Conservation (phyloP, 176 grass and related monocot genomes). For the Triticum monococcum region DNA sequence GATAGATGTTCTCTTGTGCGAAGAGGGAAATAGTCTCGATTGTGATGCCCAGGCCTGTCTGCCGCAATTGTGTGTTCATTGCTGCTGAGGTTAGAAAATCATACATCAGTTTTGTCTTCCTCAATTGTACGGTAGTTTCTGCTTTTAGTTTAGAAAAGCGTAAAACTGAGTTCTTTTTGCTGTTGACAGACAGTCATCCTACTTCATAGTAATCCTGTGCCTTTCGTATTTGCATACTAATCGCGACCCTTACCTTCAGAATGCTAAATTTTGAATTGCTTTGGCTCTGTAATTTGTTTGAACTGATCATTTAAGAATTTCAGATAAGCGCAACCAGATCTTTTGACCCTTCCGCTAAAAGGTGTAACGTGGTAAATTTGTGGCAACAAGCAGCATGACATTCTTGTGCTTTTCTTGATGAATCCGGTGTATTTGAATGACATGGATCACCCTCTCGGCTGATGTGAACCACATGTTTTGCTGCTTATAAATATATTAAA, state of each 20-base stretch:
- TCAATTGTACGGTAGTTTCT: not conserved
- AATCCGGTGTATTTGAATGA: not conserved
- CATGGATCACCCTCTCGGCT: not conserved
- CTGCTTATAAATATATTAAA: not conserved
- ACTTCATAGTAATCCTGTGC: not conserved
- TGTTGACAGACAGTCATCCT: not conserved
- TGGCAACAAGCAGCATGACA: not conserved
- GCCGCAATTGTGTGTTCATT: not conserved
- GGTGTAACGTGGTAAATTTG: not conserved
- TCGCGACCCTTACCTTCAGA: not conserved
- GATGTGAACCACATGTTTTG: not conserved
- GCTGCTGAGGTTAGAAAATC: not conserved
- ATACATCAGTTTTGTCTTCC: not conserved
- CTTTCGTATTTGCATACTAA: not conserved
- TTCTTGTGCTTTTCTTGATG: not conserved
- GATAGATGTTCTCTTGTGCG: not conserved
- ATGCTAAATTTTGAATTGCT: not conserved
- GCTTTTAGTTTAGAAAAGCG: not conserved
- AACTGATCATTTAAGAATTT: not conserved
- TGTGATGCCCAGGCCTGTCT: not conserved
- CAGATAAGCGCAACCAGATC: not conserved
- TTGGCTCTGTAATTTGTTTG: not conserved
- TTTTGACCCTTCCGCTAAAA: not conserved
- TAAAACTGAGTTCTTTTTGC: not conserved
- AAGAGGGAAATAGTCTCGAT: not conserved